Percentiles rank a stretch among this genome's conserved stretches.
phyloP scores from a whole-genome alignment of 352 stramenopile genomes.

The Phytophthora litchii region DNA sequence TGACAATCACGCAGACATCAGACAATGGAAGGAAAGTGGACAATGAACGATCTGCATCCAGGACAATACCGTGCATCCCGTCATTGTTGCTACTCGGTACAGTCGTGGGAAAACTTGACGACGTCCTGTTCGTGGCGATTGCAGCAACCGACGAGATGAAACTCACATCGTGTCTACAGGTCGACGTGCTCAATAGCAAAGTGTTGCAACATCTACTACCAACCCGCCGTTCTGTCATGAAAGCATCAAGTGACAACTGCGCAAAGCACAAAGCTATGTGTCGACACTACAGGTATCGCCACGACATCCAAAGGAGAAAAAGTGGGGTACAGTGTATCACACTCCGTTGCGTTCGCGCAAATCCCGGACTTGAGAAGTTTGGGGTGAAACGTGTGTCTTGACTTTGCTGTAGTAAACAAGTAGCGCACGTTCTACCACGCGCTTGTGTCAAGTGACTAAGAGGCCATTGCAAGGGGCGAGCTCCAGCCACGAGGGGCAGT shows the following conservation, averaged over 20 bases:
- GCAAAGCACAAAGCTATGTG: constrained; percentile 53
- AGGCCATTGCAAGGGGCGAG: constrained; percentile 36
- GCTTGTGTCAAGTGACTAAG: constrained; percentile 34
- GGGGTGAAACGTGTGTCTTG: constrained; percentile 61
- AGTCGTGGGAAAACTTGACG: constrained; percentile 29
- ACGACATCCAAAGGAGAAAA: constrained; percentile 21
- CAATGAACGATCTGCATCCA: constrained; percentile 21
- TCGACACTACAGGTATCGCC: constrained; percentile 36
- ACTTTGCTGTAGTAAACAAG: constrained; percentile 46
- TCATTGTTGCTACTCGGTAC: constrained; percentile 38
- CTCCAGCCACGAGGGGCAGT: constrained; percentile 16
- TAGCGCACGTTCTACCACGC: constrained; percentile 47
- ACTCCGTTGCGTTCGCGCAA: constrained; percentile 41
- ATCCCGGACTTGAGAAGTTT: constrained; percentile 65
- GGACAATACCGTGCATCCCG: constrained; percentile 24
- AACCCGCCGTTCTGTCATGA: constrained; percentile 60
- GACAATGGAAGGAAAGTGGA: constrained; percentile 42
- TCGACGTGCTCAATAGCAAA: constrained; percentile 54
- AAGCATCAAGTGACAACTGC: constrained; percentile 63
- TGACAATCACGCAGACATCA: constrained; percentile 25
- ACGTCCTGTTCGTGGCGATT: constrained; percentile 35
- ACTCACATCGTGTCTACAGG: constrained; percentile 46
- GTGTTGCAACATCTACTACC: constrained; percentile 51
- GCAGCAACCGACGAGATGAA: constrained; percentile 50
- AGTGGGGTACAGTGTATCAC: constrained; percentile 40